A percentile compares a stretch with the other conserved stretches of the same genome.
Conservation (phyloP, 768 basidiomycete genomes). For the Hericium coralloides region DNA sequence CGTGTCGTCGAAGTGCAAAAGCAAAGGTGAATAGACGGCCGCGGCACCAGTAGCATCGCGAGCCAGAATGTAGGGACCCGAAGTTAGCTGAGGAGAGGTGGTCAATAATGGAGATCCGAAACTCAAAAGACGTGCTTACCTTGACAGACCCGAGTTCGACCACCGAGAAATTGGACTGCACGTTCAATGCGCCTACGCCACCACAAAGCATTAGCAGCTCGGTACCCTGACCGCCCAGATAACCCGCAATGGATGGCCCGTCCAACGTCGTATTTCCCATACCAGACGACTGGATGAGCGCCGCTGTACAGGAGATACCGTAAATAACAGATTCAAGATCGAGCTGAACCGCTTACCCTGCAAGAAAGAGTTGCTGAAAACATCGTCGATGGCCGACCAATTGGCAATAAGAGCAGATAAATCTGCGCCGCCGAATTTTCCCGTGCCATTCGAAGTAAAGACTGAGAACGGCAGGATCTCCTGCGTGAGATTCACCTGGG, state of each 20-base stretch:
- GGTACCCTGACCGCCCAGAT: neutral
- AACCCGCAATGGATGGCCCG: neutral
- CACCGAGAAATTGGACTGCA: too few relatives aligned
- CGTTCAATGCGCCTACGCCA: neutral
- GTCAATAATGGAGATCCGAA: too few relatives aligned
- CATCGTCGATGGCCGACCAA: neutral
- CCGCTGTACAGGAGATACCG: too few relatives aligned
- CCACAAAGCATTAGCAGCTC: neutral
- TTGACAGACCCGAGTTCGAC: too few relatives aligned
- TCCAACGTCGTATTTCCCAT: too few relatives aligned
- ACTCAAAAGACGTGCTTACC: too few relatives aligned
- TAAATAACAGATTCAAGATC: too few relatives aligned
- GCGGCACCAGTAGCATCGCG: neutral
- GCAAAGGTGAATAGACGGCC: neutral
- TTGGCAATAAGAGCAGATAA: neutral
- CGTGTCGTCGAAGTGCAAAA: neutral
- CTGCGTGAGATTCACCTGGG: neutral
- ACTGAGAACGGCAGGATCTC: neutral
- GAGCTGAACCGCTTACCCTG: neutral
- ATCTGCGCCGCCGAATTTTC: neutral
- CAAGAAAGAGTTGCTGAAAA: neutral
- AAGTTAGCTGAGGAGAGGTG: neutral
- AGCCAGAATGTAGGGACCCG: neutral
- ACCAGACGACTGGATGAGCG: too few relatives aligned
- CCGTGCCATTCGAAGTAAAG: neutral